phyloP scores from a whole-genome alignment of 139 green algal genomes.

The Closterium sp. region DNA sequence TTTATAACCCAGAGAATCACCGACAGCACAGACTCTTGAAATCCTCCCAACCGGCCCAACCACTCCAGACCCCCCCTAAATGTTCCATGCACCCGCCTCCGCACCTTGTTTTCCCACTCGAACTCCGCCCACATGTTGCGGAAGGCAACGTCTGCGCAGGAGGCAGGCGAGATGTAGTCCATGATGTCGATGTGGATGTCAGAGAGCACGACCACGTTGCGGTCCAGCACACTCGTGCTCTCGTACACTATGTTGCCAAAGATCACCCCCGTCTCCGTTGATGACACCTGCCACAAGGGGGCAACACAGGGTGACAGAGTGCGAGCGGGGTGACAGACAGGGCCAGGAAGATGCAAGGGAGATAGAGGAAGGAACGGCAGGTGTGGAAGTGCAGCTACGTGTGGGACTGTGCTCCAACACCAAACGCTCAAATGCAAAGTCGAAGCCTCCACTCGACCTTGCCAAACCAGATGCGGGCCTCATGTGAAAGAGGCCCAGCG shows the following conservation, averaged over 20 bases:
- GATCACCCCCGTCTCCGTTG: conserved; percentile 97
- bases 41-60: too few species aligned
- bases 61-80: neutral
- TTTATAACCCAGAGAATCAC: too few species aligned
- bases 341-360: neutral
- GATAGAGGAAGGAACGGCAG: neutral
- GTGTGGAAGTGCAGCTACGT: too few species aligned
- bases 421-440: neutral
- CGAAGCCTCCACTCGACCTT: neutral
- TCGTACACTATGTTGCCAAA: conserved; percentile 99
- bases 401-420: too few species aligned
- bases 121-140: conserved; percentile 98
- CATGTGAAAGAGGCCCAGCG: neutral
- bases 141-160: conserved; percentile 84
- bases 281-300: conserved; percentile 72
- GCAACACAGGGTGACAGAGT: neutral
- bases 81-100: neutral
- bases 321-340: neutral
- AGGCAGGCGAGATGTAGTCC: conserved; percentile 96
- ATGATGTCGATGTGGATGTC: conserved; percentile 99
- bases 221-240: conserved; percentile 64
- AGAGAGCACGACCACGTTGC: conserved; percentile 91
- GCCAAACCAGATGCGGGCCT: neutral
- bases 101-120: conserved; percentile 99
- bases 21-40: too few species aligned